Evolutionary conservation across 2,329 filamentous ascomycete species (phyloP).

Genomic region (Spiromastix sp.): DNA sequence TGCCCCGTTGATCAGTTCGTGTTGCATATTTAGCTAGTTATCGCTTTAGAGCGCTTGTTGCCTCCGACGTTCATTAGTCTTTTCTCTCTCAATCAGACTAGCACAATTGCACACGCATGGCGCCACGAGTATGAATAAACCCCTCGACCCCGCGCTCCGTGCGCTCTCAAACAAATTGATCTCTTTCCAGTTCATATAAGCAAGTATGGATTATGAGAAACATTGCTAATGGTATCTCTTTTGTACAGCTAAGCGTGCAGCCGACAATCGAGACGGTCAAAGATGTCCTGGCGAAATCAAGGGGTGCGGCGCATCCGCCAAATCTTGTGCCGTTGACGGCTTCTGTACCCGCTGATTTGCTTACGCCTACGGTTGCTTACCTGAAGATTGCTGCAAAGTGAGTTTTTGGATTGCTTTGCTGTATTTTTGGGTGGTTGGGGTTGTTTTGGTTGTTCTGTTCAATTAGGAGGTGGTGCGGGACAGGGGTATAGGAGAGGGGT

Average conservation of each 20-base stretch:
- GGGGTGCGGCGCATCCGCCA: slow-evolving; percentile 46
- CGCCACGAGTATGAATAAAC: slow-evolving; percentile 1
- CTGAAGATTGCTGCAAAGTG: slow-evolving; percentile 74
- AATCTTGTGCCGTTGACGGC: slow-evolving; percentile 77
- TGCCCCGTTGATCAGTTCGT: no score
- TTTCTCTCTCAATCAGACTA: no score
- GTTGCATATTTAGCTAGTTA: no score
- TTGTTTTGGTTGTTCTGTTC: slow-evolving; percentile 11
- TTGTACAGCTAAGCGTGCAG: slow-evolving; percentile 44
- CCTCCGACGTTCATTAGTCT: no score
- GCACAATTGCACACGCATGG: no score
- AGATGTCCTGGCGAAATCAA: slow-evolving; percentile 44
- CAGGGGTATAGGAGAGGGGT: background rate
- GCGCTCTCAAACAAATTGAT: no score
- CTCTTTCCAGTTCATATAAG: no score
- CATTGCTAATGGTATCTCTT: no score
- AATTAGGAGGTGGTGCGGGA: slow-evolving; percentile 7
- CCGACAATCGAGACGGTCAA: slow-evolving; percentile 53
- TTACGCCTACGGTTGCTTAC: slow-evolving; percentile 92
- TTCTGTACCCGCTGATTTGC: slow-evolving; percentile 80
- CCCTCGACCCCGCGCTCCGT: background rate
- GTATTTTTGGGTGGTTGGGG: slow-evolving; percentile 2
- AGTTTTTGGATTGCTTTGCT: slow-evolving; percentile 21
- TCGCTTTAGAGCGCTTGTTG: no score
- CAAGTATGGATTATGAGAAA: no score